These are phyloP conservation scores for Sphaerulina musiva DNA, from an alignment of 2,329 filamentous ascomycete species.

Conservation along the genomic window DNA sequence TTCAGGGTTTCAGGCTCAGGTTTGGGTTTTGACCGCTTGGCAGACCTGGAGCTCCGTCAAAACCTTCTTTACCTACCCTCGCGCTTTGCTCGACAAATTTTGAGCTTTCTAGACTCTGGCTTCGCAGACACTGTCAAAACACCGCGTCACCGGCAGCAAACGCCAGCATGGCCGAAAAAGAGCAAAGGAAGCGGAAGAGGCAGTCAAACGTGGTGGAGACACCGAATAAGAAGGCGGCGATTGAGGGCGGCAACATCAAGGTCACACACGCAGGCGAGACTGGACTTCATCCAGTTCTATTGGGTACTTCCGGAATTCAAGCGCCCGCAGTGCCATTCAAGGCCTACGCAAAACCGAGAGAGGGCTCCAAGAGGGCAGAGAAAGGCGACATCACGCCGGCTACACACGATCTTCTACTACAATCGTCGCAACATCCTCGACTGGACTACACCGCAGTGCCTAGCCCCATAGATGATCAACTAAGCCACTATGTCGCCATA, in stretches of 20 bases:
- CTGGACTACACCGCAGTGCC: slow-evolving; percentile 51
- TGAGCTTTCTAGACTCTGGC: not conserved
- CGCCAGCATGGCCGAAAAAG: slow-evolving; percentile 26
- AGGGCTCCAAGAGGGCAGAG: slow-evolving; percentile 14
- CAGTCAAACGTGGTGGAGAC: slow-evolving; percentile 39
- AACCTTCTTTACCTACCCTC: slow-evolving; percentile 2
- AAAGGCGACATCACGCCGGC: slow-evolving; percentile 31
- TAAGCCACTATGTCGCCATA: slow-evolving; percentile 57
- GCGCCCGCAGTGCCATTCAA: slow-evolving; percentile 41
- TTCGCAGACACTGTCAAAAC: not conserved
- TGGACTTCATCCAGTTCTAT: slow-evolving; percentile 25
- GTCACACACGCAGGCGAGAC: slow-evolving; percentile 24
- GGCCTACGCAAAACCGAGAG: slow-evolving; percentile 40
- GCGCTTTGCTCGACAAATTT: not conserved
- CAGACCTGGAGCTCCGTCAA: too few relatives aligned
- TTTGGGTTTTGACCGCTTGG: too few relatives aligned
- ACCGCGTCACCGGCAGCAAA: not conserved
- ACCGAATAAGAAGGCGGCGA: slow-evolving; percentile 36
- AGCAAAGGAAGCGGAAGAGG: slow-evolving; percentile 49
- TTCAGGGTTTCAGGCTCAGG: too few relatives aligned
- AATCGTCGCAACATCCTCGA: slow-evolving; percentile 54
- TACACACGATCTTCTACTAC: slow-evolving; percentile 50
- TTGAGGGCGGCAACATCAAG: slow-evolving; percentile 25
- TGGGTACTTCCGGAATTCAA: slow-evolving; percentile 39
- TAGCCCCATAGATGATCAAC: slow-evolving; percentile 38